phyloP scores from a whole-genome alignment of 1,284 basidiomycete genomes.

The Cutaneotrichosporon dermatis region DNA sequence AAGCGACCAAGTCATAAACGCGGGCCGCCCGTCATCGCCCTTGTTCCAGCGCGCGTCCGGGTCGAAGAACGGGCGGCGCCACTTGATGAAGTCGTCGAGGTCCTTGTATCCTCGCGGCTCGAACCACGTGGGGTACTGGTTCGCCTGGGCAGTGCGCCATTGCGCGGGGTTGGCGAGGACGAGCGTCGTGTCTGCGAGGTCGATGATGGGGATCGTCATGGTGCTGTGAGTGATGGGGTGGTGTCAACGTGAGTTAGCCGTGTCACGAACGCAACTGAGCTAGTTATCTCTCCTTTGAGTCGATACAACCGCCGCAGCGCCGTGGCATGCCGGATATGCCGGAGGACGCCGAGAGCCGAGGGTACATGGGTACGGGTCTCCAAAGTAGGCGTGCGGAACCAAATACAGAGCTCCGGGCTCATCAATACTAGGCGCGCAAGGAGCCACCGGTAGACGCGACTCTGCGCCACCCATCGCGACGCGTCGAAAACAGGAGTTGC shows the following conservation, averaged over 20 bases:
- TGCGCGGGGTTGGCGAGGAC: conserved; percentile 20
- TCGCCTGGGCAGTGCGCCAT: neutral
- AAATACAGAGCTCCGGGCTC: neutral
- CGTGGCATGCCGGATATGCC: no score
- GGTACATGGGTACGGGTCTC: no score
- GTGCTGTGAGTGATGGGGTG: neutral
- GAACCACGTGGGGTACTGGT: conserved; percentile 10
- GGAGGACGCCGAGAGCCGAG: no score
- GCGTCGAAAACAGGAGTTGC: neutral
- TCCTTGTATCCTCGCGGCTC: neutral
- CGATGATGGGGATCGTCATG: neutral
- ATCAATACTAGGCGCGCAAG: neutral
- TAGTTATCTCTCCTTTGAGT: no score
- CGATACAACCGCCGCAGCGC: no score
- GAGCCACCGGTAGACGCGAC: neutral
- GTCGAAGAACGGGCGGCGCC: neutral
- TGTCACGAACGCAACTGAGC: no score
- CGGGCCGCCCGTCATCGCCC: neutral
- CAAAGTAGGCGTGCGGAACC: conserved; percentile 2
- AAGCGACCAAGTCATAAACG: conserved; percentile 23
- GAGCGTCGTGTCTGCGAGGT: conserved; percentile 21
- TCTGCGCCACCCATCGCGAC: neutral
- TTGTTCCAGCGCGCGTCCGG: conserved; percentile 1
- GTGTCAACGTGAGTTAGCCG: no score
- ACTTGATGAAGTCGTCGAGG: neutral